Evolutionary conservation across 2,329 filamentous ascomycete species (phyloP), one percentile per base, ranked within the genome.

Genomic region (Pseudogymnoascus sp.): DNA sequence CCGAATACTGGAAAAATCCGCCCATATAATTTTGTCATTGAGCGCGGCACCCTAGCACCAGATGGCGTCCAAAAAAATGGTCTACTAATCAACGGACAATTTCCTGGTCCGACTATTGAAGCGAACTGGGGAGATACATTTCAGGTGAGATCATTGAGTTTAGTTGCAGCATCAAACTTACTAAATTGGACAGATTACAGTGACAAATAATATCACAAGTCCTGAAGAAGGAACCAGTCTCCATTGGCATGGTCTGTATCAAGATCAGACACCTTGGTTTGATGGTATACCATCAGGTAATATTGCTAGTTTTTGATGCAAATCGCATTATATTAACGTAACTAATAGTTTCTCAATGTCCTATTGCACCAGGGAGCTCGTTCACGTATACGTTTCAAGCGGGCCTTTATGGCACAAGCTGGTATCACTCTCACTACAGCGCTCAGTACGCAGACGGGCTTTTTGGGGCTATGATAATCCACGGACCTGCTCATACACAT

Each of bases 341-440:
- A 23, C 11, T 44, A 14, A 18, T 42, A 23, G 67, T 83, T 21
- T 78, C 78, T 5, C 86, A 91, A 72, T 91, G 88, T 66, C 87
- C 88, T 1, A 84, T 90, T 65, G 75, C 82, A 0, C 80, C 82
- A 0, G 81, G 69, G 8, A 31, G 62, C 12, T 66, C 67, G 14
- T 71, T 72, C 59, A 71, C 68, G 10, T 73, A 73, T 50, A 64
- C 56, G 2, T 73, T 73, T 65, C 63, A 66, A 37, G 70, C 71
- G 4, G 65, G 65, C 56, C 61, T 69, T 4, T 73, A 84, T 71
- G 82, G 84, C 10, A 75, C 79, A 0, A 76, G 76, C 2, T 86
- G 82, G 82, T 87, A 86, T 62, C 85, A 88, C 70, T 83, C 80
- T 1, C 85, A 87, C 70, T 82, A 82, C 67, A 76, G 75, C 50